A percentile compares a stretch with the other conserved stretches of the same genome.
Conservation (phyloP, 257 asterid genomes). For the Cynanchum wilfordii region DNA sequence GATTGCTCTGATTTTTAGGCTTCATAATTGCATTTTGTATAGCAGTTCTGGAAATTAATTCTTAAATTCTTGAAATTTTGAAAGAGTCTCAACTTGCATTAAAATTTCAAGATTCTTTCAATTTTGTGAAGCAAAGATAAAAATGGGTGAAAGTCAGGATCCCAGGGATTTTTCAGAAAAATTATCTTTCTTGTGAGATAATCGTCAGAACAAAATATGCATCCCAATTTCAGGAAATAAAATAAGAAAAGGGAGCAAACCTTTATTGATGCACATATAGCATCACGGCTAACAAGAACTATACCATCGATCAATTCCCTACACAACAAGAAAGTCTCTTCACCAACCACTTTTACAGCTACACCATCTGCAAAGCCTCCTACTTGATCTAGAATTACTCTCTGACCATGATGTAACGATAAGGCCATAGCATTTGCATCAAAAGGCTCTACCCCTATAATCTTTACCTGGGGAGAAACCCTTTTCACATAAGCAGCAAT, state of each 20-base stretch:
- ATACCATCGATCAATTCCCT: conserved; percentile 80
- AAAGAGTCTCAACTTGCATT: too few relatives aligned
- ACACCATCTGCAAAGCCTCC: conserved; percentile 99
- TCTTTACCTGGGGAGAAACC: conserved; percentile 77
- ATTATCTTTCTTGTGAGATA: background rate
- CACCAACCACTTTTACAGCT: conserved; percentile 92
- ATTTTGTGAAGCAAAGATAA: background rate
- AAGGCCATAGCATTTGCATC: conserved; percentile 96
- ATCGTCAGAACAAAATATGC: background rate
- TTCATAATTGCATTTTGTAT: background rate
- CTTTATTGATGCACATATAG: conserved; percentile 98
- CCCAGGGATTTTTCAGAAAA: background rate
- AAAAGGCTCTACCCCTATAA: conserved; percentile 89
- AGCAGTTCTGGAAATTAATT: background rate
- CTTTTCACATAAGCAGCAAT: conserved; percentile 91
- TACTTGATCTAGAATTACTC: conserved; percentile 80
- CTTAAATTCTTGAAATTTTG: background rate
- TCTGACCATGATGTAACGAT: conserved; percentile 68
- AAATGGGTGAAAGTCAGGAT: background rate
- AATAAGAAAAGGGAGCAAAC: conserved; percentile 32
- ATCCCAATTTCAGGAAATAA: background rate
- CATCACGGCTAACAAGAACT: conserved; percentile 87
- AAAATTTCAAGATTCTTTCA: background rate
- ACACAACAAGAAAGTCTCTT: conserved; percentile 79
- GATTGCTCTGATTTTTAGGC: background rate